Base-by-base conservation (phyloP, 495 filamentous ascomycete species). In the Stereocaulon alpinum region DNA sequence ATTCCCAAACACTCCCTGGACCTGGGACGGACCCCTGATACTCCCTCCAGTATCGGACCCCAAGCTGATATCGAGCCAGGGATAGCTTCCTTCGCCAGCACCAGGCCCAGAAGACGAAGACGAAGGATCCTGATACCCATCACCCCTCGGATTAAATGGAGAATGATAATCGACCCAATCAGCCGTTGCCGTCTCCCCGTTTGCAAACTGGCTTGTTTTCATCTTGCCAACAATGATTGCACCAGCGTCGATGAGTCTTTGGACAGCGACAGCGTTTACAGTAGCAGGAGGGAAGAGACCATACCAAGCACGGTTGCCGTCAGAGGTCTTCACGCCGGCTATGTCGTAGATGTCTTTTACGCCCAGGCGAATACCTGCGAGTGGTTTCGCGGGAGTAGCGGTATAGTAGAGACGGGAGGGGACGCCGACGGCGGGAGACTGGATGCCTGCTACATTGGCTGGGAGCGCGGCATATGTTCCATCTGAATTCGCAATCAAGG, bases 341-440 rank as follows among this genome's bases (percentile, higher is more conserved):
- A 86, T 66, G 32, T 81, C 72, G 66, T 77, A 82, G 52, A 84
- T 79, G 61, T 86, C 84, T 67, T 87, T 87, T 61, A 86, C 70
- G 1, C 76, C 81, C 3, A 84, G 59, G 12, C 83, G 72, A n/a
- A 75, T 65, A 7, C 80, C 79, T 6, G 73, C 72, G 5, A 82
- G 68, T 0, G 77, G 77, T 61, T 73, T 69, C 3, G 60, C 58
- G 3, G 65, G 61, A 0, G 72, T 76, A 50, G 69, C 72, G 44
- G 72, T 72, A 62, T 67, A 74, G 64, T 83, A 83, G 0, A 85
- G 70, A 6, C 78, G 70, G 17, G 79, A 83, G 0, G 81, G 80
- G 0, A 83, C 80, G 6, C 71, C 72, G 41, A 77, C 67, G 30
- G 68, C 74, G 56, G 73, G 69, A 22, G 67, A 55, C 17, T 59